Evolutionary conservation across 139 green algal genomes (phyloP).

Genomic region (Haematococcus lacustris): DNA sequence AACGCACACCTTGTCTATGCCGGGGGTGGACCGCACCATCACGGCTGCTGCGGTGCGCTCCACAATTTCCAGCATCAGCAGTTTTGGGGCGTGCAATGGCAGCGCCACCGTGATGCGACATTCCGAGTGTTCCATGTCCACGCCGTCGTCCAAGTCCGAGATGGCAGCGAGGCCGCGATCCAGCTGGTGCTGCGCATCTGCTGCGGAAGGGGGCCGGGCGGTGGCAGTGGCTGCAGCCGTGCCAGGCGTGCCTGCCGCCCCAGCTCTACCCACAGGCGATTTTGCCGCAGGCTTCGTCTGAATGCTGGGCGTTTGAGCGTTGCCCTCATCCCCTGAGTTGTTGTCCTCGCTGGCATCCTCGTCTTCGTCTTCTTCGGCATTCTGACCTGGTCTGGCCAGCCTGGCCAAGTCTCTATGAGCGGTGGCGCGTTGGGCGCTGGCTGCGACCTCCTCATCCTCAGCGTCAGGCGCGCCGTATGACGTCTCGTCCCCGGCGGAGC

Average conservation of each 20-base stretch:
- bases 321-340: not conserved
- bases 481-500: constrained; percentile 17
- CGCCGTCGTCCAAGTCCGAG: not conserved
- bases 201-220: not conserved
- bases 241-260: not conserved
- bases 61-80: constrained; percentile 84
- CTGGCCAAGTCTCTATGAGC: too few relatives aligned
- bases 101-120: constrained; percentile 43
- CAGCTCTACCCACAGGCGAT: too few relatives aligned
- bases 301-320: not conserved
- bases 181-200: not conserved
- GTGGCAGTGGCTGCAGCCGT: too few relatives aligned
- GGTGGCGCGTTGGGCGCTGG: too few relatives aligned
- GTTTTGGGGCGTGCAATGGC: constrained; percentile 59
- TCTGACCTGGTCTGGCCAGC: too few relatives aligned
- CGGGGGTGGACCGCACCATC: constrained; percentile 31
- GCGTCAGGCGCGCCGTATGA: constrained; percentile 72
- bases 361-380: not conserved
- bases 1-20: constrained; percentile 35
- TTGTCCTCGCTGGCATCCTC: not conserved
- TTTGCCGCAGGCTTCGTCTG: not conserved
- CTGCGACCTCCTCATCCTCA: constrained; percentile 60
- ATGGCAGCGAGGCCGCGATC: not conserved
- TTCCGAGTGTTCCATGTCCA: too few relatives aligned
- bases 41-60: constrained; percentile 61